Percentiles rank a stretch among this genome's conserved stretches.
Evolutionary conservation across 148 eudicot species (phyloP).

Genomic region (Arctostaphylos glauca): DNA sequence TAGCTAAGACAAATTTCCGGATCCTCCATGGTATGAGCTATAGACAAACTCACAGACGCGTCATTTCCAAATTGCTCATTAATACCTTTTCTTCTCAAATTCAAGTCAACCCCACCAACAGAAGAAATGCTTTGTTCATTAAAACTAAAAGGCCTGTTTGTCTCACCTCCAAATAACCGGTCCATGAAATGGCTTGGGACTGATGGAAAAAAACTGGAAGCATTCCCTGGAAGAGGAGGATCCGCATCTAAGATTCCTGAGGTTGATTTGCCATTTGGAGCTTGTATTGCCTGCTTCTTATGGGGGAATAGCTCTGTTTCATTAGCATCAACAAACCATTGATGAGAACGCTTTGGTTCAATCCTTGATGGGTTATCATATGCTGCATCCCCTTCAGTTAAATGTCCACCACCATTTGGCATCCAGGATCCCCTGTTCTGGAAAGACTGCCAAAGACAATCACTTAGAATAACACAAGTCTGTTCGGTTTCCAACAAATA

Average conservation of each 20-base stretch:
- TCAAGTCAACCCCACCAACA: constrained; percentile 23
- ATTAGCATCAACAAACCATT: constrained; percentile 43
- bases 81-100: constrained; percentile 22
- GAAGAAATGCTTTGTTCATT: constrained; percentile 23
- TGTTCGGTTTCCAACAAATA: background rate
- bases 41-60: constrained; percentile 44
- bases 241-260: constrained; percentile 26
- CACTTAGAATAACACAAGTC: background rate
- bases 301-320: constrained; percentile 50
- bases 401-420: constrained; percentile 35
- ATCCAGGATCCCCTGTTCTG: constrained; percentile 52
- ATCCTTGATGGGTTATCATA: constrained; percentile 32
- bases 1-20: constrained; percentile 37
- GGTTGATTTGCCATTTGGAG: constrained; percentile 29
- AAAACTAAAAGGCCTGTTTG: constrained; percentile 23
- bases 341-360: constrained; percentile 44
- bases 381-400: constrained; percentile 35
- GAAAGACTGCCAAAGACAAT: constrained; percentile 29
- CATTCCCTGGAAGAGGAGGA: constrained; percentile 33
- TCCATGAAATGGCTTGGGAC: constrained; percentile 46
- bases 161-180: constrained; percentile 41
- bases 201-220: constrained; percentile 32
- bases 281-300: constrained; percentile 46
- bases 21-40: constrained; percentile 39
- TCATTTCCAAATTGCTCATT: constrained; percentile 33